Evolutionary conservation across 768 basidiomycete genomes (phyloP), one percentile per base, ranked within the genome.

Genomic region (Wakefieldia striispora): DNA sequence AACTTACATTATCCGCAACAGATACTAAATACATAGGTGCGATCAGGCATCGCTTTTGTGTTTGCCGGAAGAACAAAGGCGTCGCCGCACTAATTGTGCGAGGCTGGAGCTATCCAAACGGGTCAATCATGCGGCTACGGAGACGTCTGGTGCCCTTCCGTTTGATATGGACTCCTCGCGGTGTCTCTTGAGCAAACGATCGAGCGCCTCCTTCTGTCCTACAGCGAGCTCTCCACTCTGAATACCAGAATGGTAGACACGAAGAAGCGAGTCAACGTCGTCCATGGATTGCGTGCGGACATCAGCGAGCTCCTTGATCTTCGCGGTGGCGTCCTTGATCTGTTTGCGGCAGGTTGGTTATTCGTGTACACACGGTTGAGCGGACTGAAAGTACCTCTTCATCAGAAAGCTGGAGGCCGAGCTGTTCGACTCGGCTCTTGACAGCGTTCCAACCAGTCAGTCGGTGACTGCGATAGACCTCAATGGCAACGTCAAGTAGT

Each of bases 401-500:
- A 64, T 99, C 97, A 3, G 83, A 88, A 60, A 99, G 79, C 48
- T 80, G 77, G 50, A 99, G 80, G 51, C 91, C 88, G 40, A 99
- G 83, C 68, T 99, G 97, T 74, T 99, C 97, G 20, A 95, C 97
- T 68, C 97, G 91, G 50, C 90, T 93, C 82, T 98, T 99, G 83
- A 99, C 95, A 36, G 97, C 97, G 69, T 98, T 98, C 97, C 95
- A 99, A 41, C 95, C 95, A 7, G 94, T 97, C 53, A 97, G 77
- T 61, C 94, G 91, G 70, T 97, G 94, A 23, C 91, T 90, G 51
- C 6, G 23, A 48, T 14, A 43, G 33, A 6, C 17, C 29, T 60
- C 17, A 54, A 51, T 24, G 40, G 27, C 42, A 27, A 20, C 31
- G 20, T 35, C 31, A 36, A 4, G 10, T 14, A 6, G 19, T 4